Conservation (phyloP, 352 stramenopile species). For the Pythium brassicae region DNA sequence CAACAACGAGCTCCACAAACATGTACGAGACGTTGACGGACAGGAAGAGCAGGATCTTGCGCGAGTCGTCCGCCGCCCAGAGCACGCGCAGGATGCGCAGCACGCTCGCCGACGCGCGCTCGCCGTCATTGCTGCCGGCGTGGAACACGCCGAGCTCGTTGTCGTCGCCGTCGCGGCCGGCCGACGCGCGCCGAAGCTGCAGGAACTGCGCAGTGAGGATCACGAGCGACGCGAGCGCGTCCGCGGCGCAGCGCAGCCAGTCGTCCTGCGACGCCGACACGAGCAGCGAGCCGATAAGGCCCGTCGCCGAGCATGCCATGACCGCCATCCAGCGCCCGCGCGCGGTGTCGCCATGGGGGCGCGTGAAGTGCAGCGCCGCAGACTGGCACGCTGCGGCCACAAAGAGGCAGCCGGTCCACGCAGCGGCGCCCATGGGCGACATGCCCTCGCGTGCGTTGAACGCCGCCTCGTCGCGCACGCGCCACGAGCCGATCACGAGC, state of each 20-base stretch:
- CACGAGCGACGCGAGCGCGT: constrained; percentile 30
- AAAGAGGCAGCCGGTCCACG: constrained; percentile 11
- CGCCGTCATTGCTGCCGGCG: constrained; percentile 1
- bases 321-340: constrained; percentile 26
- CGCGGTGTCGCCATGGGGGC: constrained; percentile 19
- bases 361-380: constrained; percentile 16
- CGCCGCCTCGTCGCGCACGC: constrained; percentile 8
- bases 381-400: constrained; percentile 9
- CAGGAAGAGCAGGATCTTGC: constrained; percentile 80
- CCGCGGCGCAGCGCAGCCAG: constrained; percentile 45
- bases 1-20: constrained; percentile 83
- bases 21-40: constrained; percentile 83
- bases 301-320: constrained; percentile 35
- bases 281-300: constrained; percentile 33
- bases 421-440: neutral
- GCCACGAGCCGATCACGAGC: constrained; percentile 14
- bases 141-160: constrained; percentile 46
- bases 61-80: constrained; percentile 55
- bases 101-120: constrained; percentile 2
- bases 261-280: constrained; percentile 36
- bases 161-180: constrained; percentile 14
- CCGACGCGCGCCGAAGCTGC: constrained; percentile 20
- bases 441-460: constrained; percentile 13
- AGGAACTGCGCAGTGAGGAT: constrained; percentile 48
- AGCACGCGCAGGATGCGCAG: constrained; percentile 35